A percentile compares a stretch with the other conserved stretches of the same genome.
phyloP scores from a whole-genome alignment of 2,329 filamentous ascomycete species.

The Ascochyta koolunga region DNA sequence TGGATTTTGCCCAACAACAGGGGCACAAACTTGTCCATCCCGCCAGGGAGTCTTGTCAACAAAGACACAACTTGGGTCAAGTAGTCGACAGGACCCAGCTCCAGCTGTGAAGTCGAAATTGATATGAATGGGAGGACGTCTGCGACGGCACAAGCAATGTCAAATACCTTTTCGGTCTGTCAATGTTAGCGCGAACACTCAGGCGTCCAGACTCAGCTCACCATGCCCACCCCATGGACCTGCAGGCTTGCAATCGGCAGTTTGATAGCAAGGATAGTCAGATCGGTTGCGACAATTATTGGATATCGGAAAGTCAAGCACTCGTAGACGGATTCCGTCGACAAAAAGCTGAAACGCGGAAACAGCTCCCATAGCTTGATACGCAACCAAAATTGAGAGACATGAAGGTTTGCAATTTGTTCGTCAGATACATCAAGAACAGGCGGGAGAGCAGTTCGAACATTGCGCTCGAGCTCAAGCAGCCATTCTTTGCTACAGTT shows the following conservation, averaged over 20 bases:
- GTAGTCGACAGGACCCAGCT: slow-evolving; percentile 27
- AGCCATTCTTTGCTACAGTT: slow-evolving; percentile 65
- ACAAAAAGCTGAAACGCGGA: slow-evolving; percentile 61
- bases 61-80: slow-evolving; percentile 25
- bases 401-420: slow-evolving; percentile 61
- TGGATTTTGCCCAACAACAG: slow-evolving; percentile 35
- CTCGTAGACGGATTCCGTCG: slow-evolving; percentile 55
- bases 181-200: slow-evolving; percentile 5
- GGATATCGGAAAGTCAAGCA: slow-evolving; percentile 68
- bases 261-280: slow-evolving; percentile 53
- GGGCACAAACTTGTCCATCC: slow-evolving; percentile 33
- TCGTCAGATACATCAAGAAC: slow-evolving; percentile 60
- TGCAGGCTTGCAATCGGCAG: slow-evolving; percentile 31
- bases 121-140: slow-evolving; percentile 37
- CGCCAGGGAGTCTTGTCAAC: slow-evolving; percentile 31
- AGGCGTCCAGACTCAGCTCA: slow-evolving; percentile 1
- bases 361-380: slow-evolving; percentile 68
- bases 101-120: slow-evolving; percentile 15
- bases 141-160: slow-evolving; percentile 37
- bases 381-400: slow-evolving; percentile 70
- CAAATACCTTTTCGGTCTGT: slow-evolving; percentile 39
- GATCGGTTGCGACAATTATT: slow-evolving; percentile 66
- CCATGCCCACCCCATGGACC: slow-evolving; percentile 39
- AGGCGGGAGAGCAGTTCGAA: slow-evolving; percentile 61
- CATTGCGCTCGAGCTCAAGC: slow-evolving; percentile 65